Conservation (phyloP, 2,329 filamentous ascomycete genomes). For the Leptoxyphium fumago region DNA sequence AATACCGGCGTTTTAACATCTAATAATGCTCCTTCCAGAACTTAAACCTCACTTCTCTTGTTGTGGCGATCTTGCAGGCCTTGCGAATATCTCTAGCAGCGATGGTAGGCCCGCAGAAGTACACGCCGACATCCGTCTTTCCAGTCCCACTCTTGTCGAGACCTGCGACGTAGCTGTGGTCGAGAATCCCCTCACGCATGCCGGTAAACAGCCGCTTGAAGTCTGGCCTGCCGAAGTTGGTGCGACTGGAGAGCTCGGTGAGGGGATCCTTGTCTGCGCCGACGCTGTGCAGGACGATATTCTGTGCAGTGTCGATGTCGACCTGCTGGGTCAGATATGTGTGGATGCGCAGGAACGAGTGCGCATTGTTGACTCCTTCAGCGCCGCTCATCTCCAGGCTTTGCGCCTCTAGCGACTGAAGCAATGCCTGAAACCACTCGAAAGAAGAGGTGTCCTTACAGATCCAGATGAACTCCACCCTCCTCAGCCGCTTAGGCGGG, state of each 20-base stretch:
- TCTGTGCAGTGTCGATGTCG: constrained; percentile 82
- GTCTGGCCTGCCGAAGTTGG: constrained; percentile 89
- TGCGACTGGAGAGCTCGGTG: constrained; percentile 77
- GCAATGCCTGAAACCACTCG: constrained; percentile 94
- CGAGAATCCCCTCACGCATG: constrained; percentile 77
- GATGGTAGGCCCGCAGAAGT: constrained; percentile 85
- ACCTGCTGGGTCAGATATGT: constrained; percentile 92
- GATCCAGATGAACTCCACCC: constrained; percentile 98
- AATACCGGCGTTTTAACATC: not conserved
- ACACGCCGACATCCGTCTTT: constrained; percentile 85
- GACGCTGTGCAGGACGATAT: constrained; percentile 93
- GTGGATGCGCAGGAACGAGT: constrained; percentile 91
- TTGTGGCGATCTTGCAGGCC: constrained; percentile 59
- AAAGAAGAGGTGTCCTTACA: constrained; percentile 92
- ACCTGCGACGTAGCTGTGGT: constrained; percentile 72
- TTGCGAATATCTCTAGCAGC: constrained; percentile 70
- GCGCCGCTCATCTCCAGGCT: constrained; percentile 44
- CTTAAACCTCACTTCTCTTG: constrained; percentile 72
- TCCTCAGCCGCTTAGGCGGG: constrained; percentile 72
- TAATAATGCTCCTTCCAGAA: constrained; percentile 95
- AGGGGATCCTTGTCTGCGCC: constrained; percentile 78
- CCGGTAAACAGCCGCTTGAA: constrained; percentile 65
- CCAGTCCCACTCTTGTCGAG: constrained; percentile 48
- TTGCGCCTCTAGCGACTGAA: constrained; percentile 81
- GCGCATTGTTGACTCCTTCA: constrained; percentile 35